Base-by-base conservation (phyloP, 2,329 filamentous ascomycete species). In the Leptographium radiaticola region DNA sequence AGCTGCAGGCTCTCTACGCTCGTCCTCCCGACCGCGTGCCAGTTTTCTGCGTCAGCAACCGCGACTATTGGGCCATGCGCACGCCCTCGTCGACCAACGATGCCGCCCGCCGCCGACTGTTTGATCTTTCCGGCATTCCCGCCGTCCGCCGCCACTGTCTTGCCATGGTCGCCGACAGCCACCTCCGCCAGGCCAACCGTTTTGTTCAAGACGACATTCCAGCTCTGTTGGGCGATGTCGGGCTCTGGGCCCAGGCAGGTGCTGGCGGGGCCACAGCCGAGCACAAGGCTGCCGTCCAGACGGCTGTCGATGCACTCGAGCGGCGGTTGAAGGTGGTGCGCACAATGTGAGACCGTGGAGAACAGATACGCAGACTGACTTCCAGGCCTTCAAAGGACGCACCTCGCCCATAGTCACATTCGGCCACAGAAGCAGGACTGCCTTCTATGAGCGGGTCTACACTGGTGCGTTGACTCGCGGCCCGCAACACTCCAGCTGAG, bases 241-340 rank as follows among this genome's bases (percentile, higher is more conserved):
- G 67, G 7, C 63, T 75, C 0, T 77, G 73, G 73, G 64, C 74
- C 1, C 62, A 71, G 51, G 68, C 70, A 16, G 45, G n/a, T n/a
- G n/a, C n/a, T n/a, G n/a, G n/a, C n/a, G n/a, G n/a, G n/a, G n/a
- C n/a, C n/a, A n/a, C n/a, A n/a, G n/a, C n/a, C n/a, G n/a, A n/a
- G n/a, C n/a, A n/a, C n/a, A n/a, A n/a, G n/a, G n/a, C n/a, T n/a
- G n/a, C n/a, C n/a, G n/a, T n/a, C n/a, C n/a, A n/a, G n/a, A n/a
- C n/a, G n/a, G n/a, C n/a, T n/a, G n/a, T n/a, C n/a, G n/a, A n/a
- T n/a, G n/a, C n/a, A n/a, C n/a, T n/a, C n/a, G n/a, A n/a, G n/a
- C n/a, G n/a, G n/a, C n/a, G n/a, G n/a, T n/a, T n/a, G n/a, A n/a
- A n/a, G n/a, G n/a, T n/a, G n/a, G n/a, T n/a, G n/a, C n/a, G n/a